Percentiles rank a stretch among this genome's conserved stretches.
Conservation (phyloP, 352 stramenopile species). For the Sclerospora graminicola region DNA sequence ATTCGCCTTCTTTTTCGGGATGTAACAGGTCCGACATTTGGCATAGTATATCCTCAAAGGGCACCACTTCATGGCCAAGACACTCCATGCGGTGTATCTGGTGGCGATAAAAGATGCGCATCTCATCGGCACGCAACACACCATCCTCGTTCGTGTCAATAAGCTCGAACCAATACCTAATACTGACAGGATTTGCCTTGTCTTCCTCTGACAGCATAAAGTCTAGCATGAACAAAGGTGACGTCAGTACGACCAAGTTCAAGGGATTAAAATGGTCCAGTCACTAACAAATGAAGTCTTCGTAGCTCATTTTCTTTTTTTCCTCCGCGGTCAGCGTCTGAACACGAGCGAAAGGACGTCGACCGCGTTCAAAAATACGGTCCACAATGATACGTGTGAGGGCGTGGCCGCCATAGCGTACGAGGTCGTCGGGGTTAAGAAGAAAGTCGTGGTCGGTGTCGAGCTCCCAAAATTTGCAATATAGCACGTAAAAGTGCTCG, state of each 20-base stretch:
- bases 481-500: constrained; percentile 99
- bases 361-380: constrained; percentile 76
- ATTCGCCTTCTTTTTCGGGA: constrained; percentile 65
- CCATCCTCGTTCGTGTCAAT: constrained; percentile 97
- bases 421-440: constrained; percentile 71
- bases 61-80: constrained; percentile 96
- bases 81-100: constrained; percentile 96
- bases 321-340: constrained; percentile 66
- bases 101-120: constrained; percentile 89
- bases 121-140: constrained; percentile 94
- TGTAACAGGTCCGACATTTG: constrained; percentile 93
- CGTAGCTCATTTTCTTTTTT: constrained; percentile 87
- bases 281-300: constrained; percentile 83
- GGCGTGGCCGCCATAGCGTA: constrained; percentile 74
- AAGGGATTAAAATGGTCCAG: too few relatives aligned
- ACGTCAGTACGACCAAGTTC: too few relatives aligned
- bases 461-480: constrained; percentile 99
- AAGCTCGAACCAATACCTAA: constrained; percentile 98
- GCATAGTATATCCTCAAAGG: constrained; percentile 97
- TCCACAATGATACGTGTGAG: constrained; percentile 84
- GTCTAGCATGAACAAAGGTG: constrained; percentile 32
- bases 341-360: constrained; percentile 71
- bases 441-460: constrained; percentile 90
- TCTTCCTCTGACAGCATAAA: constrained; percentile 99
- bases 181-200: constrained; percentile 93